phyloP scores from a whole-genome alignment of 352 stramenopile genomes.

The Phytophthora megakarya region DNA sequence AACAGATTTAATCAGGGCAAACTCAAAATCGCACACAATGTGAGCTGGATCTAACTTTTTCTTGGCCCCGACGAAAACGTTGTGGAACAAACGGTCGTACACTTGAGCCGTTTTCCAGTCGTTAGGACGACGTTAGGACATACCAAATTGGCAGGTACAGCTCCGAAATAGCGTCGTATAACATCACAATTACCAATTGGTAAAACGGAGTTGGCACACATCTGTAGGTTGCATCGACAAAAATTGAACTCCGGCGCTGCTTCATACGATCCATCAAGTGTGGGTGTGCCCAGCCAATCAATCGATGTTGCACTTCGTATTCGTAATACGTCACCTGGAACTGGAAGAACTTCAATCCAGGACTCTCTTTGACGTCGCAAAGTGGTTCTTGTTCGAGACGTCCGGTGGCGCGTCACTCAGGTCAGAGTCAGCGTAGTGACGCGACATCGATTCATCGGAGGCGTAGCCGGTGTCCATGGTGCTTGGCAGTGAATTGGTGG shows the following conservation, averaged over 20 bases:
- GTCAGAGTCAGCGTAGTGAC: background rate
- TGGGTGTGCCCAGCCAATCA: slow-evolving; percentile 3
- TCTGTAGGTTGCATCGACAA: slow-evolving; percentile 6
- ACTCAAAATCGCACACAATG: slow-evolving; percentile 11
- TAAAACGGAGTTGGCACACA: slow-evolving; percentile 15
- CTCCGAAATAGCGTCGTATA: slow-evolving; percentile 10
- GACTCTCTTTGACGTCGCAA: slow-evolving; percentile 3
- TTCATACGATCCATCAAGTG: slow-evolving; percentile 6
- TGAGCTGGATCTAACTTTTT: background rate
- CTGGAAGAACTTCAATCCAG: slow-evolving; percentile 3
- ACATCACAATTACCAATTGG: slow-evolving; percentile 14
- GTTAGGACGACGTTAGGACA: background rate
- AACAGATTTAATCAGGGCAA: slow-evolving; percentile 6
- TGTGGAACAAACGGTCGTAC: background rate
- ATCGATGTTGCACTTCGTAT: slow-evolving; percentile 2
- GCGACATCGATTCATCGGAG: background rate
- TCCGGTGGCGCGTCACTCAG: background rate
- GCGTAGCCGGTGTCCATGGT: background rate
- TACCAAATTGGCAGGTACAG: slow-evolving; percentile 14
- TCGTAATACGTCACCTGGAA: slow-evolving; percentile 21
- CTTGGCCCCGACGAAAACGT: background rate
- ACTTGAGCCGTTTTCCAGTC: slow-evolving; percentile 2
- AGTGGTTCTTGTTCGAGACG: slow-evolving; percentile 1
- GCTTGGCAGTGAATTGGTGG: background rate
- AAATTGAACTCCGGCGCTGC: slow-evolving; percentile 4